Percentiles rank a stretch among this genome's conserved stretches.
Evolutionary conservation across 2,329 filamentous ascomycete genomes (phyloP).

Genomic region (Colletotrichum horii): DNA sequence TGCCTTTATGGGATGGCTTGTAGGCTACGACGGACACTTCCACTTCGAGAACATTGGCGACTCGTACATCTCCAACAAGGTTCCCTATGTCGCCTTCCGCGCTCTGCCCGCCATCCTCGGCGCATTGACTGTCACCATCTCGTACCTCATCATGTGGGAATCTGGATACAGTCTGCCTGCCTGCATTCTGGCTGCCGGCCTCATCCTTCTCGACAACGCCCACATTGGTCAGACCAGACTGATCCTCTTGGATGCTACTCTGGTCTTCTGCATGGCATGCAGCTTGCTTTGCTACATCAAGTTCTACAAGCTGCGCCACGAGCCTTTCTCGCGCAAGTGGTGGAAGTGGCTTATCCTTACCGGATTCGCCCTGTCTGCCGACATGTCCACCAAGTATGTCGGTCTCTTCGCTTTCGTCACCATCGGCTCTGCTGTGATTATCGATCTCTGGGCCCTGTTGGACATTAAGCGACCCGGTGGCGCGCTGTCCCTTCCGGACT

Average conservation of each 20-base stretch:
- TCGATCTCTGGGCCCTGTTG: conserved; percentile 94
- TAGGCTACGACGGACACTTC: conserved; percentile 96
- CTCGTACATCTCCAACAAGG: conserved; percentile 95
- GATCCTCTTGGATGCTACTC: conserved; percentile 91
- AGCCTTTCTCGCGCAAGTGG: conserved; percentile 93
- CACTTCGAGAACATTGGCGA: conserved; percentile 99
- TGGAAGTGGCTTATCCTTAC: conserved; percentile 99
- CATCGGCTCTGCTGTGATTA: conserved; percentile 89
- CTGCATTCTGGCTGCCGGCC: conserved; percentile 81
- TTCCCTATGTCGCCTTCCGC: conserved; percentile 95
- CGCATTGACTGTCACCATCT: conserved; percentile 89
- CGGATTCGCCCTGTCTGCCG: conserved; percentile 92
- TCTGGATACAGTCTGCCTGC: conserved; percentile 96
- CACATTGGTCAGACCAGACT: conserved; percentile 96
- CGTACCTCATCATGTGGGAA: conserved; percentile 99
- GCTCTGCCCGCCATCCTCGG: conserved; percentile 91
- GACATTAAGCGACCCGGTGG: conserved; percentile 86
- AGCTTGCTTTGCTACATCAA: conserved; percentile 94
- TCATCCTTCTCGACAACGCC: conserved; percentile 95
- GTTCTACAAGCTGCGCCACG: conserved; percentile 95
- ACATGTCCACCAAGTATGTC: conserved; percentile 98
- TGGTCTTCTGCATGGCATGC: conserved; percentile 95
- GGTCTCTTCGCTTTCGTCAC: conserved; percentile 97
- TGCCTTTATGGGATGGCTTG: conserved; percentile 94
- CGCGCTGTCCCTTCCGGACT: conserved; percentile 78